Evolutionary conservation across 768 basidiomycete genomes (phyloP).

Genomic region (Tylopilus balloui): DNA sequence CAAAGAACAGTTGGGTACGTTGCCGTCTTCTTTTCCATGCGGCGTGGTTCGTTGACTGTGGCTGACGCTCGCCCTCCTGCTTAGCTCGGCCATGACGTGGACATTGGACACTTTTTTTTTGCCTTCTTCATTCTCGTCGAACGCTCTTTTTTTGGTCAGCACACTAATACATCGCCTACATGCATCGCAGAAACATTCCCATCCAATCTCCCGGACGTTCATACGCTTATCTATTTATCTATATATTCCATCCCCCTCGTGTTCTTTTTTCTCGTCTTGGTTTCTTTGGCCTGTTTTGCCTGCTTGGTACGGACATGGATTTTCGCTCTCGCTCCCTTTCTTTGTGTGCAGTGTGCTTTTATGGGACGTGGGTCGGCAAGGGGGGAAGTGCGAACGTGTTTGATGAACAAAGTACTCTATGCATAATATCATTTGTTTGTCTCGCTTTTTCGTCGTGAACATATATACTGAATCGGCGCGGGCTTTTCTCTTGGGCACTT

Average conservation of each 20-base stretch:
- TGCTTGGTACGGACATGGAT: too few species aligned
- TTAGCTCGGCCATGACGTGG: constrained; percentile 12
- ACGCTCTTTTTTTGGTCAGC: neutral
- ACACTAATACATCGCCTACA: constrained; percentile 1
- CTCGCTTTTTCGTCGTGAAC: too few species aligned
- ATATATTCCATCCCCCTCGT: neutral
- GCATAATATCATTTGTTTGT: too few species aligned
- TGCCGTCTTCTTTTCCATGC: neutral
- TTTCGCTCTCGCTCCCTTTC: too few species aligned
- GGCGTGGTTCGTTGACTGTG: too few species aligned
- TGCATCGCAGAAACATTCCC: neutral
- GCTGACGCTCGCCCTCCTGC: neutral
- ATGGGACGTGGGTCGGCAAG: constrained; percentile 1
- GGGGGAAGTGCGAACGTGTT: too few species aligned
- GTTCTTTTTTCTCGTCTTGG: neutral
- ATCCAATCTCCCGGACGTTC: neutral
- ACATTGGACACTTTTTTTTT: neutral
- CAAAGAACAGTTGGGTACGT: constrained; percentile 83
- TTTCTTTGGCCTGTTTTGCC: neutral
- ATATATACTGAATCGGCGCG: too few species aligned
- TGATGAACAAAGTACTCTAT: too few species aligned
- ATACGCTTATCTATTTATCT: neutral
- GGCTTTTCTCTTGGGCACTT: too few species aligned
- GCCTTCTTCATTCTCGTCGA: neutral
- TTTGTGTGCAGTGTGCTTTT: neutral